Conservation (phyloP, 306 rosid species). For the Citrullus amarus region DNA sequence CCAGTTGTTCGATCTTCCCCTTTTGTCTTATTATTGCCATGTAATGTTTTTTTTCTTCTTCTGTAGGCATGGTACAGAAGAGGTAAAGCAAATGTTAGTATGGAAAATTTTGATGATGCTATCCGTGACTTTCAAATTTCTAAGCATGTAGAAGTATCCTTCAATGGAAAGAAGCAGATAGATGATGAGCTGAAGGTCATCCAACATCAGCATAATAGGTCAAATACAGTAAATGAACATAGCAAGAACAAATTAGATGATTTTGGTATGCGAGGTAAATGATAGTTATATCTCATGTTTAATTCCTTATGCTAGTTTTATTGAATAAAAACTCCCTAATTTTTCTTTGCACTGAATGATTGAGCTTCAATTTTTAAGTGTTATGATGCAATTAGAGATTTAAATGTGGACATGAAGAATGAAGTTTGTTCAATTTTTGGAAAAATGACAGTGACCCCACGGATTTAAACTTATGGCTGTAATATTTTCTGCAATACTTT, state of each 20-base stretch:
- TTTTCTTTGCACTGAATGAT: neutral
- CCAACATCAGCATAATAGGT: conserved; percentile 24
- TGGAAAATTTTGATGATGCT: conserved; percentile 54
- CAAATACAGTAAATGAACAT: conserved; percentile 18
- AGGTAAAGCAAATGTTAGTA: conserved; percentile 54
- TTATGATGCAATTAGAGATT: neutral
- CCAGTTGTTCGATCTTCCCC: neutral
- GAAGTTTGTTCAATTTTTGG: neutral
- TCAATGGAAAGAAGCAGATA: conserved; percentile 52
- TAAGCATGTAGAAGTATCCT: conserved; percentile 38
- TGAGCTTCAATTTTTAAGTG: neutral
- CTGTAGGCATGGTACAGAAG: conserved; percentile 82
- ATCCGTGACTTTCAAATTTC: conserved; percentile 54
- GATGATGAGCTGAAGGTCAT: conserved; percentile 48
- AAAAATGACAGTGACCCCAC: neutral
- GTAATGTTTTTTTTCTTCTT: neutral
- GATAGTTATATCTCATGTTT: neutral
- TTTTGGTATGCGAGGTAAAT: neutral
- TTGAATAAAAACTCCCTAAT: neutral
- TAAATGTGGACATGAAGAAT: neutral
- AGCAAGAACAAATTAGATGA: conserved; percentile 22
- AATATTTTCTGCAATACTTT: neutral
- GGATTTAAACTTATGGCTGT: neutral
- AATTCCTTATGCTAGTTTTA: neutral
- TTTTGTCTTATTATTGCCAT: conserved; percentile 5